These are phyloP conservation scores for Tylopilus sp. DNA, from an alignment of 1,284 basidiomycete genomes.

Conservation along the genomic window DNA sequence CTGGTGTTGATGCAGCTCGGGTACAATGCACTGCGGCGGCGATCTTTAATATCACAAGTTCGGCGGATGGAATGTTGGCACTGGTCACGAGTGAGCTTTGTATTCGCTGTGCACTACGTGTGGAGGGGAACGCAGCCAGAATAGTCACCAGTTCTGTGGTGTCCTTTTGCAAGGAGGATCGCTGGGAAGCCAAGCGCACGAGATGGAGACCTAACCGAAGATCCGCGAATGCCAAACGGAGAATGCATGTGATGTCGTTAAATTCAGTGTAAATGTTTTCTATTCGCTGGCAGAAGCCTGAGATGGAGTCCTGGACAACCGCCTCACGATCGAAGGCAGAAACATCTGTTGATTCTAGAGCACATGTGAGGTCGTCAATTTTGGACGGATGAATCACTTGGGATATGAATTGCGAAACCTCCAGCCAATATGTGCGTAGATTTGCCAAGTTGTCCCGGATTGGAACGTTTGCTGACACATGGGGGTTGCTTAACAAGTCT, in stretches of 20 bases:
- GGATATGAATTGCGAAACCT: conserved; percentile 74
- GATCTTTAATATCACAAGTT: conserved; percentile 58
- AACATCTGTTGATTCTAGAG: conserved; percentile 47
- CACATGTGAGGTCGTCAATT: conserved; percentile 50
- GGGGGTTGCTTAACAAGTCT: conserved; percentile 37
- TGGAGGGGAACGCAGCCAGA: conserved; percentile 64
- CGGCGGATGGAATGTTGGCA: conserved; percentile 33
- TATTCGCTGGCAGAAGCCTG: conserved; percentile 68
- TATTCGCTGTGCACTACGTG: conserved; percentile 50
- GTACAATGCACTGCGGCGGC: conserved; percentile 51
- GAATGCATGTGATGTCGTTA: conserved; percentile 71
- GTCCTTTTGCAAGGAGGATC: conserved; percentile 21
- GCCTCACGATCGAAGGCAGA: conserved; percentile 58
- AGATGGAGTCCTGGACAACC: conserved; percentile 70
- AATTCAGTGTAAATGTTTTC: conserved; percentile 65
- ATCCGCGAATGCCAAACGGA: conserved; percentile 70
- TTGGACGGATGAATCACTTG: conserved; percentile 60
- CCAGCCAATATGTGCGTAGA: conserved; percentile 82
- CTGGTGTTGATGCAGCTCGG: conserved; percentile 40
- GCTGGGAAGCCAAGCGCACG: conserved; percentile 40
- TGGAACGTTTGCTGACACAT: conserved; percentile 40
- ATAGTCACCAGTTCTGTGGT: conserved; percentile 37
- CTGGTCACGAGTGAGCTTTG: conserved; percentile 28
- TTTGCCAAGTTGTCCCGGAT: conserved; percentile 59
- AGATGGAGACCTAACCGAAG: conserved; percentile 80